Base-by-base conservation (phyloP, 352 stramenopile species). In the Phytophthora nicotianae region DNA sequence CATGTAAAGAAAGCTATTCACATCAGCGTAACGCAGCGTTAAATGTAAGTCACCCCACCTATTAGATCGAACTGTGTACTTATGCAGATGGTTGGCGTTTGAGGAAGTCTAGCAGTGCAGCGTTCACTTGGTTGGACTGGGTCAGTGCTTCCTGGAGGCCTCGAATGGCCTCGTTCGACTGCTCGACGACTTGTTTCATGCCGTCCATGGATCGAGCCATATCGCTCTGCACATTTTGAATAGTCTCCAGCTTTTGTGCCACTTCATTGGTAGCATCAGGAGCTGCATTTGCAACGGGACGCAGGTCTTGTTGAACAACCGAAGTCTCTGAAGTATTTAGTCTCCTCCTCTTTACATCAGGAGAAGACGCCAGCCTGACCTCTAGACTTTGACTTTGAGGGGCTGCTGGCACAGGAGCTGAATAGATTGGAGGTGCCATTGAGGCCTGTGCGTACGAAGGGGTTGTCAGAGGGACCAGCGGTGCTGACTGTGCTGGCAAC, bases 41-140 rank as follows among this genome's bases (percentile, higher is more conserved):
- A 26, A 58, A 46, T 23, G 37, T 52, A 52, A 33, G 23, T 24
- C 33, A 33, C 26, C 50, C 23, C 50, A n/a, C 19, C 14, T 24
- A 29, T 47, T 11, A 50, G 6, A 35, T 24, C 40, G 26, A 43
- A 32, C 11, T 5, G 27, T 20, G 8, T 21, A 7, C 9, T 21
- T 65, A 67, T 10, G 46, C 37, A 54, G 55, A 41, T 24, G 66
- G 35, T 49, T 55, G 32, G 14, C 29, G 48, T 20, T 40, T 58
- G 38, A 73, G 37, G 41, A 73, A 73, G 9, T 66, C 53, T 24
- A 73, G 51, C 27, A 73, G 48, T 8, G 61, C 62, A 21, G 66
- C 40, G 9, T 68, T 74, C n/a, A 68, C 62, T 57, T 73, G 59
- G 17, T 66, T 73, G 6, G 65, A 70, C 43, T 74, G 66, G 10